phyloP scores from a whole-genome alignment of 305 asterid species.

The Solanum hybrid region DNA sequence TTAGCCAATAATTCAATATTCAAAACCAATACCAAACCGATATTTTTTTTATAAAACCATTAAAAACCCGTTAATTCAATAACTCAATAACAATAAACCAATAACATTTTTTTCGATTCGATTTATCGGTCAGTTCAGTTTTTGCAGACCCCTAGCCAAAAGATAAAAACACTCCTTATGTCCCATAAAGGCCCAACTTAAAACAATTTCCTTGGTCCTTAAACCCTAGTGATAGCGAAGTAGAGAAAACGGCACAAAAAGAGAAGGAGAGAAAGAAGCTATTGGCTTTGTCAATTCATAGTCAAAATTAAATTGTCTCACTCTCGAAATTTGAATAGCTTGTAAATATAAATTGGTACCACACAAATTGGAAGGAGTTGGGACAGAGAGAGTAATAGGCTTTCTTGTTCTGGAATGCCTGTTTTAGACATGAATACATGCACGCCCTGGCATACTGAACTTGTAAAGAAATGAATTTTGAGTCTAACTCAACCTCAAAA shows the following conservation, averaged over 20 bases:
- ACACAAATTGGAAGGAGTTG: neutral
- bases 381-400: neutral
- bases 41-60: too few species aligned
- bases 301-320: neutral
- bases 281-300: conserved; percentile 6
- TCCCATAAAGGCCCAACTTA: neutral
- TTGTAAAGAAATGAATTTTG: neutral
- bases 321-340: neutral
- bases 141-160: too few species aligned
- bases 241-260: conserved; percentile 60
- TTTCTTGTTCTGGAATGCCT: neutral
- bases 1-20: too few species aligned
- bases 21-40: too few species aligned
- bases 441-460: neutral
- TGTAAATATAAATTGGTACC: neutral
- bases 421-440: neutral
- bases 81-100: too few species aligned
- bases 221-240: conserved; percentile 53
- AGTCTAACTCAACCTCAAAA: neutral
- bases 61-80: too few species aligned
- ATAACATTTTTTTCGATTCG: too few species aligned
- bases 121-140: rapidly evolving
- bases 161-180: neutral
- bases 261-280: conserved; percentile 88
- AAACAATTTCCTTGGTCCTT: neutral